These are phyloP conservation scores for Ogataea hybrid DNA, from an alignment of 1,139 yeast genomes.

Conservation along the genomic window DNA sequence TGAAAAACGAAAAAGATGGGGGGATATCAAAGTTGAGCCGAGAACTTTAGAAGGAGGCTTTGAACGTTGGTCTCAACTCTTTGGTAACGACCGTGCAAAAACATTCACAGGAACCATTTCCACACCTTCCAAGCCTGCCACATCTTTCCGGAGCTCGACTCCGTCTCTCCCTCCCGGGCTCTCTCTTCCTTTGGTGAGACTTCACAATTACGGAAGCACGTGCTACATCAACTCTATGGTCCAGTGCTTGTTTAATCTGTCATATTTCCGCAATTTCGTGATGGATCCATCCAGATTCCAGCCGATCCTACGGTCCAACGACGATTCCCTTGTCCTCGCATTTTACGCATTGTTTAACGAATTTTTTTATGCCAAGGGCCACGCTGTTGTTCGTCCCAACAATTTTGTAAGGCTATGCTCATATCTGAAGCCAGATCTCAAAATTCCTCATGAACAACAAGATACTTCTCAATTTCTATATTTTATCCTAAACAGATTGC, in stretches of 20 bases:
- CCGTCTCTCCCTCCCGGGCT: constrained; percentile 1
- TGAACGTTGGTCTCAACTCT: constrained; percentile 39
- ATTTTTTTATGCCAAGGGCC: constrained; percentile 42
- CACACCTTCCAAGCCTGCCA: constrained; percentile 18
- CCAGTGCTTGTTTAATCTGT: constrained; percentile 64
- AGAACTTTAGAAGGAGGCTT: constrained; percentile 44
- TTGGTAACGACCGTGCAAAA: constrained; percentile 29
- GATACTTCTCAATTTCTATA: constrained; percentile 91
- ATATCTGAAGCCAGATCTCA: constrained; percentile 57
- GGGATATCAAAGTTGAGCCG: constrained; percentile 7
- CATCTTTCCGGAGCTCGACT: constrained; percentile 4
- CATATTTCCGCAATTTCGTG: constrained; percentile 44
- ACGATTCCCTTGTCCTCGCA: constrained; percentile 26
- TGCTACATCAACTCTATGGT: constrained; percentile 92
- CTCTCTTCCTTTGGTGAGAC: constrained; percentile 41
- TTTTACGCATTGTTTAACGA: constrained; percentile 30
- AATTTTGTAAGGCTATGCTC: constrained; percentile 57
- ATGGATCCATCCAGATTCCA: constrained; percentile 22
- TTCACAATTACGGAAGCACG: constrained; percentile 83
- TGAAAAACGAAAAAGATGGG: constrained; percentile 11
- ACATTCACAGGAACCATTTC: constrained; percentile 12
- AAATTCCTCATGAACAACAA: constrained; percentile 79
- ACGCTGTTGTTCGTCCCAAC: constrained; percentile 62
- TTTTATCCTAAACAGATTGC: constrained; percentile 79
- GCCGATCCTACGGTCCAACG: constrained; percentile 21